Evolutionary conservation across 768 basidiomycete species (phyloP).

Genomic region (Austroboletus festivus): DNA sequence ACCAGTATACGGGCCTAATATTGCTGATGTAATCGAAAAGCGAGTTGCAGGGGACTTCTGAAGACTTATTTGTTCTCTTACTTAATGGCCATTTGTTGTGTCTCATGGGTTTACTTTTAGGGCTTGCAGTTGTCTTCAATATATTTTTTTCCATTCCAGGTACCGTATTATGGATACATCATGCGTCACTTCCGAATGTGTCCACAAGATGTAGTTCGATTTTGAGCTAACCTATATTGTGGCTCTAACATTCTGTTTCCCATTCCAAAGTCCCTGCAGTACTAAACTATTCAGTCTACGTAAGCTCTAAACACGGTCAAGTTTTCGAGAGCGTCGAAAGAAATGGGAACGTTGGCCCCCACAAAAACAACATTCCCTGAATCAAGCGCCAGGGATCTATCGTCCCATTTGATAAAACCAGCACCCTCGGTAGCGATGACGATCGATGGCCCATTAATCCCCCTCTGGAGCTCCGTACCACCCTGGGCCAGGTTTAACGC

Average conservation of each 20-base stretch:
- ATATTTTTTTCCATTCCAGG: not conserved
- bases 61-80: not conserved
- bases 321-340: slow-evolving; percentile 37
- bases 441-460: slow-evolving; percentile 82
- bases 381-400: slow-evolving; percentile 39
- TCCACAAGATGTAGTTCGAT: not conserved
- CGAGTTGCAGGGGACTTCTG: slow-evolving; percentile 40
- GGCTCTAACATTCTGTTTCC: no score
- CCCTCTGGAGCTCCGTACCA: slow-evolving; percentile 51
- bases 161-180: no score
- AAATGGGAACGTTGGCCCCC: slow-evolving; percentile 63
- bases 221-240: no score
- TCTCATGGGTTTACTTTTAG: not conserved
- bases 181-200: no score
- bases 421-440: slow-evolving; percentile 70
- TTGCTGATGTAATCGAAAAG: slow-evolving; percentile 72
- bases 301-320: slow-evolving; percentile 31
- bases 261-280: not conserved
- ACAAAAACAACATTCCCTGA: slow-evolving; percentile 81
- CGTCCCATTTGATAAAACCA: slow-evolving; percentile 54
- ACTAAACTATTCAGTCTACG: slow-evolving; percentile 14
- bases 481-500: slow-evolving; percentile 48
- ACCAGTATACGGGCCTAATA: slow-evolving; percentile 61
- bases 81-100: not conserved
- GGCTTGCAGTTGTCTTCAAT: not conserved